These are phyloP conservation scores for Primulina tabacum DNA, from an alignment of 257 asterid genomes.

Conservation along the genomic window DNA sequence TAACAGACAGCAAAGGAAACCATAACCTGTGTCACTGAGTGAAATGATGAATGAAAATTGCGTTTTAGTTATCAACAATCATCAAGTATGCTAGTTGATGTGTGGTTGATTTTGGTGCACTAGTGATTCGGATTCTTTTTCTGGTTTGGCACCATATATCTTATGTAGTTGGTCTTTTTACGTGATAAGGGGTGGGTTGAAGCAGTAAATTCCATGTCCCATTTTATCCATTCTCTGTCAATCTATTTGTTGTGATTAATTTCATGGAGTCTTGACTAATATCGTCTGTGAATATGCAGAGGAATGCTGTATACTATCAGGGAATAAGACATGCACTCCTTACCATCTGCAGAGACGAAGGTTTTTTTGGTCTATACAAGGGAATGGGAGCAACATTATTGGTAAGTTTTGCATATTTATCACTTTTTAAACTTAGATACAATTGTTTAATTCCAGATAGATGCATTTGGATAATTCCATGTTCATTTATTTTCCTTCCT, in stretches of 20 bases:
- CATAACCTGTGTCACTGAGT: no score
- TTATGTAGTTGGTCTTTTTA: conserved; percentile 2
- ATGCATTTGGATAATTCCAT: neutral
- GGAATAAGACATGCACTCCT: conserved; percentile 77
- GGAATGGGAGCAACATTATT: conserved; percentile 90
- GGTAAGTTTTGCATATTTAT: conserved; percentile 41
- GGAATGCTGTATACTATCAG: conserved; percentile 67
- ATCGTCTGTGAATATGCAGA: conserved; percentile 40
- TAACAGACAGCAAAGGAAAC: neutral
- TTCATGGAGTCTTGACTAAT: conserved; percentile 5
- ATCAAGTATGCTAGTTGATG: neutral
- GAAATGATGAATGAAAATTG: conserved; percentile 1
- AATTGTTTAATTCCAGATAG: neutral
- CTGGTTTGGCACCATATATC: neutral
- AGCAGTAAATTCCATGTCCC: conserved; percentile 5
- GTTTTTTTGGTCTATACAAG: conserved; percentile 79
- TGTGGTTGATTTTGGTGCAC: neutral
- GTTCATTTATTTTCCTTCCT: neutral
- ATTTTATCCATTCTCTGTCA: neutral
- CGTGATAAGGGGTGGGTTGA: conserved; percentile 2
- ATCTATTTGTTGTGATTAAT: neutral
- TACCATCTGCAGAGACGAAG: conserved; percentile 92
- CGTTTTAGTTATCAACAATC: neutral
- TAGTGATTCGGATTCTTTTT: conserved; percentile 4
- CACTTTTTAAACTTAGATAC: conserved; percentile 9